Percentiles rank a stretch among this genome's conserved stretches.
Evolutionary conservation across 73 alveolate genomes (phyloP).

Genomic region (Blepharisma japonicum): DNA sequence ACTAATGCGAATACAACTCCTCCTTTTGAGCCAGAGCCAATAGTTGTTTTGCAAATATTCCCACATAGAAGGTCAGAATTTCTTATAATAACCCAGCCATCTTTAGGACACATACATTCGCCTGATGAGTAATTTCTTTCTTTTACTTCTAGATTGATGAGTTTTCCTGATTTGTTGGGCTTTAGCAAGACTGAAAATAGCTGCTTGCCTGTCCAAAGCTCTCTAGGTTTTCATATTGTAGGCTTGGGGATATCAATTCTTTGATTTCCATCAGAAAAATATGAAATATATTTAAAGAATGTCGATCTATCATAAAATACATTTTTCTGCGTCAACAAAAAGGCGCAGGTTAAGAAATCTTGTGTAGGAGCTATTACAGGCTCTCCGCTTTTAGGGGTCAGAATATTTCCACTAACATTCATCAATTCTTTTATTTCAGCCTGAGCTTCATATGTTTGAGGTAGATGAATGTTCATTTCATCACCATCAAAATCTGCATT

Average conservation of each 20-base stretch:
- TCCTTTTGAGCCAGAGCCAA: constrained; percentile 89
- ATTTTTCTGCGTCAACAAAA: constrained; percentile 94
- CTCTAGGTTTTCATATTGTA: constrained; percentile 90
- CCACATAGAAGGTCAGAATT: constrained; percentile 96
- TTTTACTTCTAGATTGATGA: constrained; percentile 83
- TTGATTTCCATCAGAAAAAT: constrained; percentile 82
- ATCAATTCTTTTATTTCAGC: constrained; percentile 91
- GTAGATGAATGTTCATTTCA: constrained; percentile 99
- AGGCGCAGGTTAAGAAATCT: constrained; percentile 95
- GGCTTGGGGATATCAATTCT: constrained; percentile 97
- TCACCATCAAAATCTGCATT: constrained; percentile 99
- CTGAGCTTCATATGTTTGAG: constrained; percentile 98
- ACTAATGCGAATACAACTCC: constrained; percentile 88
- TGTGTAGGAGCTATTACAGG: constrained; percentile 80
- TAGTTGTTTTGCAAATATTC: constrained; percentile 90
- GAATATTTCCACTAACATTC: constrained; percentile 86
- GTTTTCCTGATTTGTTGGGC: constrained; percentile 83
- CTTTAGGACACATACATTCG: constrained; percentile 94
- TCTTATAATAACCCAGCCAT: constrained; percentile 97
- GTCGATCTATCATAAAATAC: constrained; percentile 88
- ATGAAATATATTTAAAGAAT: constrained; percentile 81
- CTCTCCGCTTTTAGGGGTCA: constrained; percentile 96
- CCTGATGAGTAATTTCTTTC: constrained; percentile 79
- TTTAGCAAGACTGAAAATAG: constrained; percentile 82
- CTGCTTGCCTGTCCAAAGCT: constrained; percentile 99